Base-by-base conservation (phyloP, 2,329 filamentous ascomycete genomes). In the Grosmannia serpens region DNA sequence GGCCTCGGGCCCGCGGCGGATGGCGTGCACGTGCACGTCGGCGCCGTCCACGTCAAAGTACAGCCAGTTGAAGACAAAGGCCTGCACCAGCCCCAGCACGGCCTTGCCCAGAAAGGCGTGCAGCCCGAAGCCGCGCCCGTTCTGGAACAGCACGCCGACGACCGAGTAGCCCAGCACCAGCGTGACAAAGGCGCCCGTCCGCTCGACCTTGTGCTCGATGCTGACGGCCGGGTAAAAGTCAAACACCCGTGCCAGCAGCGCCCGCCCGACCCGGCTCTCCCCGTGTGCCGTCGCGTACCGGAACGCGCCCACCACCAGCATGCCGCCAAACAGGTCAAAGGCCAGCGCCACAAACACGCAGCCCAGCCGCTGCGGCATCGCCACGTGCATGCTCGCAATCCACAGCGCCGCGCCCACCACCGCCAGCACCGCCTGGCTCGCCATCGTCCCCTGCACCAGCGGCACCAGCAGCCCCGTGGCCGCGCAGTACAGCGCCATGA, bases 121-220 rank as follows among this genome's bases (percentile, higher is more conserved):
- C 13, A 84, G 70, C 5, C 80, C 80, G 62, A 78, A 74, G 1
- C 73, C 74, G 55, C 56, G 58, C 11, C 73, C 72, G 61, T 76
- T 83, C 64, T 85, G 82, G 65, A 82, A 85, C 47, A 85, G 70
- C 41, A 85, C 72, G 0, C 78, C 81, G 31, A 86, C 76, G 27
- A 86, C 82, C 1, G 78, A 82, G 63, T 85, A 85, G 20, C 84
- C 83, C 63, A 86, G 80, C 1, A 87, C 82, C 3, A 86, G 71
- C 0, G 82, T 80, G 0, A 86, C 80, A 64, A 86, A 87, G 0
- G 83, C 83, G 59, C 81, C 81, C 33, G 80, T 86, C 8, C 84
- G 73, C 67, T 86, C 83, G 5, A 83, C 81, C 58, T 81, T 78
- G 67, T 87, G 84, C 68, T 86, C 84, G 62, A 86, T 86, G 63